These are phyloP conservation scores for Noccaea caerulescens DNA, from an alignment of 345 rosid species.

Conservation along the genomic window DNA sequence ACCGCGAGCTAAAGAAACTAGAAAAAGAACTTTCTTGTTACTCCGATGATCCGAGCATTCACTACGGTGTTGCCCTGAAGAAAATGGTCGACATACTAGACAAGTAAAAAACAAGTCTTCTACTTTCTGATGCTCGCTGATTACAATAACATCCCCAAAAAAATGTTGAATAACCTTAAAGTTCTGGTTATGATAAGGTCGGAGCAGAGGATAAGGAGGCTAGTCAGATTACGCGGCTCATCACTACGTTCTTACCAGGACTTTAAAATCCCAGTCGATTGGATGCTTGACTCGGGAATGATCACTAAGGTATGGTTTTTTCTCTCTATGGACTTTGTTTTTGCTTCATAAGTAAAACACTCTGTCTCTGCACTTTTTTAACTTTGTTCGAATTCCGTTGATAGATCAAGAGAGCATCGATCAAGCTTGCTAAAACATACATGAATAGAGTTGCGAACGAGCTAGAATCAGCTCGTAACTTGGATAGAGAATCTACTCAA, in stretches of 20 bases:
- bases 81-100: conserved; percentile 79
- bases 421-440: conserved; percentile 76
- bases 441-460: conserved; percentile 78
- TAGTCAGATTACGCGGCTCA: conserved; percentile 61
- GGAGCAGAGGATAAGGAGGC: conserved; percentile 67
- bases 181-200: conserved; percentile 50
- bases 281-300: conserved; percentile 92
- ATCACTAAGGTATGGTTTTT: conserved; percentile 52
- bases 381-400: conserved; percentile 31
- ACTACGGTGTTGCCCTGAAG: conserved; percentile 69
- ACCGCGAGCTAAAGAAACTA: conserved; percentile 68
- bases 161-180: conserved; percentile 13
- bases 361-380: background rate
- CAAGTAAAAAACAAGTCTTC: conserved; percentile 54
- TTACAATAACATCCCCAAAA: background rate
- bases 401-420: conserved; percentile 73
- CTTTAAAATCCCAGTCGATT: conserved; percentile 71
- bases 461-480: conserved; percentile 57
- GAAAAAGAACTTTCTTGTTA: conserved; percentile 69
- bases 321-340: background rate
- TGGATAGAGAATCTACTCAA: conserved; percentile 68
- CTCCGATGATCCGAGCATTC: conserved; percentile 55
- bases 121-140: conserved; percentile 1
- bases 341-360: background rate
- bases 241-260: conserved; percentile 64